These are phyloP conservation scores for Jackrogersella multiformis DNA, from an alignment of 495 filamentous ascomycete species.

Conservation along the genomic window DNA sequence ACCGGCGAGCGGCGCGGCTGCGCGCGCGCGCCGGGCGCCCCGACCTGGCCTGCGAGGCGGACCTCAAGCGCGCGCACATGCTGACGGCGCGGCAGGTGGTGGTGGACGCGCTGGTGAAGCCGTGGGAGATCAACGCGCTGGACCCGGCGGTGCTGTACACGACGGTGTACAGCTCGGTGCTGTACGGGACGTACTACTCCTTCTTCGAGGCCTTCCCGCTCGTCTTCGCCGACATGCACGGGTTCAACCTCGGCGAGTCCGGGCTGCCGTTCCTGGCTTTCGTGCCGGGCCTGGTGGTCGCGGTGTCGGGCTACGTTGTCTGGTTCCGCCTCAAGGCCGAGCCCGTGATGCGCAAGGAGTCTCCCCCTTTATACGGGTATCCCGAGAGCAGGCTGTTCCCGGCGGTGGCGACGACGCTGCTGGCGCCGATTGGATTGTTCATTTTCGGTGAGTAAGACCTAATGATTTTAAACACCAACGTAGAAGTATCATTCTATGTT, in stretches of 20 bases:
- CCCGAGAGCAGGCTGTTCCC: conserved; percentile 34
- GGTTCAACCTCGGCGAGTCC: conserved; percentile 71
- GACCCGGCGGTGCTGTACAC: conserved; percentile 71
- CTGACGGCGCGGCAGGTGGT: conserved; percentile 52
- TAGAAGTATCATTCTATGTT: background rate
- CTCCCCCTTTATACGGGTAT: conserved; percentile 28
- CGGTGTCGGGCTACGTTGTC: conserved; percentile 69
- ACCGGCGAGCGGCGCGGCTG: conserved; percentile 50
- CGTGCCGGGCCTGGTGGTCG: conserved; percentile 73
- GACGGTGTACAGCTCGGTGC: conserved; percentile 69
- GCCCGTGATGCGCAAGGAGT: conserved; percentile 53
- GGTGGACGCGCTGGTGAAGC: conserved; percentile 67
- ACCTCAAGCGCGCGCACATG: conserved; percentile 63
- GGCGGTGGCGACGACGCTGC: conserved; percentile 25
- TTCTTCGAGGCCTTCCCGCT: conserved; percentile 84
- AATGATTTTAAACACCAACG: too few species aligned
- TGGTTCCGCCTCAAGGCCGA: conserved; percentile 70
- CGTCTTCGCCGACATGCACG: conserved; percentile 73
- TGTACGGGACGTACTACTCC: conserved; percentile 78
- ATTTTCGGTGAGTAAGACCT: conserved; percentile 32
- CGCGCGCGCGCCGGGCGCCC: conserved; percentile 53
- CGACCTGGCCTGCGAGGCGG: conserved; percentile 57
- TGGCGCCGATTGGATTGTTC: conserved; percentile 28
- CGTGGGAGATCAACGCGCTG: conserved; percentile 67
- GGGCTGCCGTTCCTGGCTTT: conserved; percentile 78